phyloP scores from a whole-genome alignment of 2,329 filamentous ascomycete genomes.

The Chrysosporium queenslandicum region DNA sequence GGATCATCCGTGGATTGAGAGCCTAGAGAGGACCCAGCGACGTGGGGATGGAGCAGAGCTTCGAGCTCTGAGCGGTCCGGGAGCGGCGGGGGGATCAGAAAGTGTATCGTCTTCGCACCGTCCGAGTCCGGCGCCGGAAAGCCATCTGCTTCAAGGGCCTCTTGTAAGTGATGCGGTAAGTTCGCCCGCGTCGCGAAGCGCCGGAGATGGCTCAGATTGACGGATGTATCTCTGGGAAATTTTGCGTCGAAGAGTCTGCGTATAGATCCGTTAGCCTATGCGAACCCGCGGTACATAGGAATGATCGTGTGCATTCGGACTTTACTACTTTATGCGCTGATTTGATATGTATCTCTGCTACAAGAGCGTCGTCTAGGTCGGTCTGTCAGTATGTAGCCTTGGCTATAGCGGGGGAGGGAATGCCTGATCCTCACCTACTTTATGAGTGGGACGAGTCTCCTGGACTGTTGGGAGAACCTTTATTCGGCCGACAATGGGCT shows the following conservation, averaged over 20 bases:
- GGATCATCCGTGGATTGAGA: constrained; percentile 1
- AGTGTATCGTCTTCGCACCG: constrained; percentile 28
- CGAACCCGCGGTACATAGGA: not conserved
- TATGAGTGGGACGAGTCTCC: constrained; percentile 33
- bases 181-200: constrained; percentile 33
- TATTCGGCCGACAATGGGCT: constrained; percentile 29
- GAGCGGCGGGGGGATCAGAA: constrained; percentile 34
- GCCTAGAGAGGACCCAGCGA: constrained; percentile 18
- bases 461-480: constrained; percentile 37
- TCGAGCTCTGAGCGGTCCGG: constrained; percentile 29
- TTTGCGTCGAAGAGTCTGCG: constrained; percentile 32
- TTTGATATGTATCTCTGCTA: constrained; percentile 38
- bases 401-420: not conserved
- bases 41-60: constrained; percentile 32
- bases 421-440: constrained; percentile 30
- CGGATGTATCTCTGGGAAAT: constrained; percentile 28
- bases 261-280: constrained; percentile 20
- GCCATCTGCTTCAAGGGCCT: not conserved
- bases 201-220: constrained; percentile 31
- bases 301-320: constrained; percentile 22
- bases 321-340: constrained; percentile 37
- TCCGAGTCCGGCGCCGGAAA: not conserved
- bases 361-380: constrained; percentile 33
- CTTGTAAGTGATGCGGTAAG: constrained; percentile 25
- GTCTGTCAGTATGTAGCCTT: constrained; percentile 13